These are phyloP conservation scores for Quercus tomentella DNA, from an alignment of 331 rosid species.

Conservation along the genomic window DNA sequence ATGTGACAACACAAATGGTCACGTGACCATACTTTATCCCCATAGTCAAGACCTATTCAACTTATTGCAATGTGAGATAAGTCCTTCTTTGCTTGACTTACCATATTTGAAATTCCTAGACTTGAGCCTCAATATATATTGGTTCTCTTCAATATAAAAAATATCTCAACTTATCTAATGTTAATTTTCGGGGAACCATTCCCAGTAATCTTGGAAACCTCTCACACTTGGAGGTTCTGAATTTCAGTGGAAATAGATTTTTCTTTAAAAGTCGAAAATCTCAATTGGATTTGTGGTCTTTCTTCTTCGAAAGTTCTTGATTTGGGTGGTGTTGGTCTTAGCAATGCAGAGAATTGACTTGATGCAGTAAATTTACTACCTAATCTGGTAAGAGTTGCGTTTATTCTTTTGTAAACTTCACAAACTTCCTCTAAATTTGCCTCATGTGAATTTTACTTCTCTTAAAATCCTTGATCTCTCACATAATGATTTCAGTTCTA, in stretches of 20 bases:
- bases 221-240: constrained; percentile 1
- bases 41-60: neutral
- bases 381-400: neutral
- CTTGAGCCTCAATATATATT: constrained; percentile 17
- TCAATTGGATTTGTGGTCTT: neutral
- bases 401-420: too few species aligned
- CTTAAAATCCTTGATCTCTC: constrained; percentile 7
- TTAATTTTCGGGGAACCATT: neutral
- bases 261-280: neutral
- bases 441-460: too few species aligned
- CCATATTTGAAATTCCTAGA: constrained; percentile 18
- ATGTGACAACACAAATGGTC: constrained; percentile 21
- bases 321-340: neutral
- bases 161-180: constrained; percentile 18
- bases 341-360: constrained; percentile 11
- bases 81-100: constrained; percentile 3
- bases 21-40: constrained; percentile 17
- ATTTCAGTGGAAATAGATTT: neutral
- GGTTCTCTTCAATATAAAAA: constrained; percentile 2
- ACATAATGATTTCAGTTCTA: neutral
- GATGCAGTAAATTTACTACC: neutral
- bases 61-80: neutral
- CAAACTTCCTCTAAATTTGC: too few species aligned
- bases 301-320: too few species aligned
- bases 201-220: neutral